Evolutionary conservation across 192 early-diverging fungal genomes (phyloP).

Genomic region (Phlyctochytrium arcticum): DNA sequence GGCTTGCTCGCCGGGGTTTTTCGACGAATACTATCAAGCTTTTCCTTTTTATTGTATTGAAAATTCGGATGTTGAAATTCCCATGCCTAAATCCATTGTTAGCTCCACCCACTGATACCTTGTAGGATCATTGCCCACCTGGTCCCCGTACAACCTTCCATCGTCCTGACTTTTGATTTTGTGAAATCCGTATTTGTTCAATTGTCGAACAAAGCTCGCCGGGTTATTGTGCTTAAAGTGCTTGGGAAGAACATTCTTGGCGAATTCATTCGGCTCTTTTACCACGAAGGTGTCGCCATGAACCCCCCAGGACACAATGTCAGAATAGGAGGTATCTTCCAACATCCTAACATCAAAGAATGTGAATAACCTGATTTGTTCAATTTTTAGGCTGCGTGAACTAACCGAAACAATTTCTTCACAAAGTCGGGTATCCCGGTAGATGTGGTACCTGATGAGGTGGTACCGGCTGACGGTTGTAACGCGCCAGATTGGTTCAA

Average conservation of each 20-base stretch:
- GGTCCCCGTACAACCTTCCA: slow-evolving; percentile 39
- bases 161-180: slow-evolving; percentile 53
- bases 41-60: slow-evolving; percentile 64
- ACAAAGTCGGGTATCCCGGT: slow-evolving; percentile 30
- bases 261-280: slow-evolving; percentile 78
- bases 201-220: slow-evolving; percentile 52
- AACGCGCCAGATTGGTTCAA: too few species aligned
- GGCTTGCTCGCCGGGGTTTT: slow-evolving; percentile 33
- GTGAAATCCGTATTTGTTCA: slow-evolving; percentile 88
- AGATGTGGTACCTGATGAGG: neutral
- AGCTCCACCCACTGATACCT: neutral
- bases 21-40: slow-evolving; percentile 67
- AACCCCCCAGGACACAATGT: slow-evolving; percentile 70
- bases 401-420: slow-evolving; percentile 25
- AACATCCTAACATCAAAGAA: slow-evolving; percentile 50
- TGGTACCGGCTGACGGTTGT: too few species aligned
- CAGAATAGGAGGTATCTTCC: slow-evolving; percentile 56
- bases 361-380: neutral
- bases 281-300: slow-evolving; percentile 85
- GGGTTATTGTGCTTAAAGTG: slow-evolving; percentile 68
- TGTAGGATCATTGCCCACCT: slow-evolving; percentile 11
- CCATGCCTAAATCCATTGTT: slow-evolving; percentile 56
- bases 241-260: slow-evolving; percentile 45
- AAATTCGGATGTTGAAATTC: slow-evolving; percentile 86
- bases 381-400: neutral